Conservation (phyloP, 345 rosid species). For the Psidium friedrichsthalianum region DNA sequence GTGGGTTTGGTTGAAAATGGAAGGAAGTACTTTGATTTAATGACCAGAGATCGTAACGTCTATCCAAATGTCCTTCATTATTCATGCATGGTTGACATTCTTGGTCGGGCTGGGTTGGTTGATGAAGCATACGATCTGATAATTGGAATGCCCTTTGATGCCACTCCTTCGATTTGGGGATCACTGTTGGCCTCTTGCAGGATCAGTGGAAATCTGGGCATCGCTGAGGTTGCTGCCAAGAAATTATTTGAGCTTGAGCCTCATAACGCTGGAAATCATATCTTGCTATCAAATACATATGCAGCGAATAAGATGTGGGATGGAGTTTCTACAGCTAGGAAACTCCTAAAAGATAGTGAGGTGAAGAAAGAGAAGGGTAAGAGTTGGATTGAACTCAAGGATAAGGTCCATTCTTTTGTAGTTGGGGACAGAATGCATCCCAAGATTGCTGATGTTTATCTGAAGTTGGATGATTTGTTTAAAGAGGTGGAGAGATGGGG, state of each 20-base stretch:
- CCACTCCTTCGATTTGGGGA: slow-evolving; percentile 76
- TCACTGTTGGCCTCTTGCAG: slow-evolving; percentile 72
- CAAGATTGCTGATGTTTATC: slow-evolving; percentile 41
- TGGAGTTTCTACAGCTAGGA: slow-evolving; percentile 48
- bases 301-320: slow-evolving; percentile 56
- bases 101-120: slow-evolving; percentile 51
- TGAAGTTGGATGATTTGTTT: slow-evolving; percentile 30
- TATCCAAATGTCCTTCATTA: slow-evolving; percentile 55
- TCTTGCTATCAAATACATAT: slow-evolving; percentile 51
- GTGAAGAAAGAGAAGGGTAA: slow-evolving; percentile 55
- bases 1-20: slow-evolving; percentile 61
- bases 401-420: slow-evolving; percentile 50
- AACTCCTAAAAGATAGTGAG: slow-evolving; percentile 37
- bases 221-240: slow-evolving; percentile 64
- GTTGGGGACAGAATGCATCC: slow-evolving; percentile 52
- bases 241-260: slow-evolving; percentile 63
- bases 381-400: slow-evolving; percentile 78
- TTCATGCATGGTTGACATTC: slow-evolving; percentile 86
- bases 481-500: slow-evolving; percentile 38
- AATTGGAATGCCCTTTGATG: slow-evolving; percentile 45
- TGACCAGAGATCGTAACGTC: slow-evolving; percentile 36
- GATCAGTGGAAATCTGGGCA: slow-evolving; percentile 37
- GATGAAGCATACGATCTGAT: slow-evolving; percentile 56
- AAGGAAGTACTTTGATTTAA: slow-evolving; percentile 38
- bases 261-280: slow-evolving; percentile 67